Conservation (phyloP, 768 basidiomycete species). For the Termitomyces heimii region DNA sequence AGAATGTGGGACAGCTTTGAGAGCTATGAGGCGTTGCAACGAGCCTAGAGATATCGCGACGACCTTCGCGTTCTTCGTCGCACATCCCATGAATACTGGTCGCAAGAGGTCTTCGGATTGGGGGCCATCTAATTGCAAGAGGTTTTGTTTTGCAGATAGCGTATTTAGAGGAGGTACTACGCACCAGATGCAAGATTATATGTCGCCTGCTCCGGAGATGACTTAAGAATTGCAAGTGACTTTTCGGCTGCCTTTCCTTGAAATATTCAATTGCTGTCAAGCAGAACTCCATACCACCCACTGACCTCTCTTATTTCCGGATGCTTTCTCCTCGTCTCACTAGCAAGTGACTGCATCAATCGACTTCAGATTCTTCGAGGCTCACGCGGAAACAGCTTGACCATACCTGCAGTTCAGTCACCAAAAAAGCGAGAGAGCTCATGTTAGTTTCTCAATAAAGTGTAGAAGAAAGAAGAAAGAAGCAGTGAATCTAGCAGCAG, state of each 20-base stretch:
- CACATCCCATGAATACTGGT: conserved; percentile 92
- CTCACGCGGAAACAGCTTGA: neutral
- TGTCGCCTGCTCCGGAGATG: conserved; percentile 79
- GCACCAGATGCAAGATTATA: conserved; percentile 67
- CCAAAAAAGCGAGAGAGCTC: conserved; percentile 17
- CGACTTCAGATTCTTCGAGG: neutral
- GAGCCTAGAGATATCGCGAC: conserved; percentile 89
- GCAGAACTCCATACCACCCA: conserved; percentile 10
- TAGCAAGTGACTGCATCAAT: conserved; percentile 62
- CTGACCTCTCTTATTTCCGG: conserved; percentile 90
- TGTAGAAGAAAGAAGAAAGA: neutral
- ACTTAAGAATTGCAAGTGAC: conserved; percentile 70
- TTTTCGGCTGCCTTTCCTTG: conserved; percentile 73
- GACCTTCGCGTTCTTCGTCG: conserved; percentile 90
- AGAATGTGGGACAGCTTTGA: conserved; percentile 79
- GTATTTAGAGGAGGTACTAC: conserved; percentile 17
- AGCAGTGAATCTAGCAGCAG: neutral
- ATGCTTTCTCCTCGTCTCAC: conserved; percentile 84
- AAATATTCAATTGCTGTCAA: conserved; percentile 14
- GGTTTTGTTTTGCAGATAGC: neutral
- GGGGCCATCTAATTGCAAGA: conserved; percentile 49
- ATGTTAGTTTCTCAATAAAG: conserved; percentile 2
- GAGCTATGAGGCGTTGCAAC: conserved; percentile 82
- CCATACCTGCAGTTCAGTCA: conserved; percentile 12
- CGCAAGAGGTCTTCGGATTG: conserved; percentile 77